phyloP scores from a whole-genome alignment of 129 eudicot genomes.

The Flaveria brownii region DNA sequence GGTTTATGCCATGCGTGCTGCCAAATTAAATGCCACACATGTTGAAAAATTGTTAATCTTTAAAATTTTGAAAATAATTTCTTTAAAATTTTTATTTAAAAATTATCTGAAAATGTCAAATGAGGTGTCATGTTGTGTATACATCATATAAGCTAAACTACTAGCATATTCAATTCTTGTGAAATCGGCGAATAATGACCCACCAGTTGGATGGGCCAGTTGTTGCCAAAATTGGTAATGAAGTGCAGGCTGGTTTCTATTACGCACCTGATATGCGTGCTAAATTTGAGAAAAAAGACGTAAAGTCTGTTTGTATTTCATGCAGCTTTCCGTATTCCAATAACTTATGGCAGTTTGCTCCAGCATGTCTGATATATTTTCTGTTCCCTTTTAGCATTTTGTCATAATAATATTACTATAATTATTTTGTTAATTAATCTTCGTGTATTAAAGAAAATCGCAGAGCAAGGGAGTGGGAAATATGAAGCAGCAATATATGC shows the following conservation, averaged over 20 bases:
- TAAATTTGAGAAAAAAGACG: not conserved
- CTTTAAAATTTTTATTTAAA: not conserved
- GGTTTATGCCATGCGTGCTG: not conserved
- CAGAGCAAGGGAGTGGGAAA: constrained; percentile 92
- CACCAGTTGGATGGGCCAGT: not conserved
- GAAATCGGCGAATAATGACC: not conserved
- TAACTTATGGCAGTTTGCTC: not conserved
- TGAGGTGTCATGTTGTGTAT: too few species aligned
- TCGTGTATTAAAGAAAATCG: constrained; percentile 60
- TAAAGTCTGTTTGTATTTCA: not conserved
- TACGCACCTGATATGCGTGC: not conserved
- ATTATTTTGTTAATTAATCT: constrained; percentile 5
- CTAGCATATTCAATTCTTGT: not conserved
- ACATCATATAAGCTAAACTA: too few species aligned
- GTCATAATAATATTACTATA: not conserved
- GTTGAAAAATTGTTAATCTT: not conserved
- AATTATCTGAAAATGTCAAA: not conserved
- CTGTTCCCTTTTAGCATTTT: not conserved
- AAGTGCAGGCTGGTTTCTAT: constrained; percentile 4
- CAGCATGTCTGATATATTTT: not conserved
- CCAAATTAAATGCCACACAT: not conserved
- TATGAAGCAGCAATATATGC: constrained; percentile 91
- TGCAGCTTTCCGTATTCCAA: not conserved
- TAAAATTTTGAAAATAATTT: not conserved
- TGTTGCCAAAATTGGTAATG: not conserved